A percentile compares a stretch with the other conserved stretches of the same genome.
phyloP scores from a whole-genome alignment of 208 protist genomes.

The Crithidia fasciculata region DNA sequence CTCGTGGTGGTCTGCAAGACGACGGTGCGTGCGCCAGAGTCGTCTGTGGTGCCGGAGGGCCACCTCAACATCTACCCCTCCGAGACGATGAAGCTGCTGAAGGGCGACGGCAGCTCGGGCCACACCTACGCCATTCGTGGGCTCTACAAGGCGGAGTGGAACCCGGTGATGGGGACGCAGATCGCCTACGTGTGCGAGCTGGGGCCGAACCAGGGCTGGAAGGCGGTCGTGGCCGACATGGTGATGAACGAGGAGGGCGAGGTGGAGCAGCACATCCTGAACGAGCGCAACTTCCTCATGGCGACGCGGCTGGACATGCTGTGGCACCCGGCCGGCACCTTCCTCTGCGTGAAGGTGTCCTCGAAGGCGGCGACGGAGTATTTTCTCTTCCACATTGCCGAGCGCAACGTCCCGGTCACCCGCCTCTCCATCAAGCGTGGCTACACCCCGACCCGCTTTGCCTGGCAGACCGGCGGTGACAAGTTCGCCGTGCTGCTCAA shows the following conservation, averaged over 20 bases:
- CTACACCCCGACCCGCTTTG: constrained; percentile 78
- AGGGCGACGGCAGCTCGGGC: constrained; percentile 43
- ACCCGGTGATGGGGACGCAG: constrained; percentile 75
- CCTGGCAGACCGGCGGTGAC: constrained; percentile 84
- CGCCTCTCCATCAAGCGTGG: constrained; percentile 75
- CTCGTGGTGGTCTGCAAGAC: constrained; percentile 84
- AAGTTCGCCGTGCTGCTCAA: constrained; percentile 85
- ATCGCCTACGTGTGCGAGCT: constrained; percentile 74
- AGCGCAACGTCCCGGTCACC: constrained; percentile 60
- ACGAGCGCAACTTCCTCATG: constrained; percentile 81
- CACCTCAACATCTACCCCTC: constrained; percentile 84
- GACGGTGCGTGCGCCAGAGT: constrained; percentile 46
- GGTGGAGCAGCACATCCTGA: constrained; percentile 73
- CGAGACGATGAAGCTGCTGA: constrained; percentile 75
- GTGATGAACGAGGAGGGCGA: constrained; percentile 72
- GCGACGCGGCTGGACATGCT: constrained; percentile 83
- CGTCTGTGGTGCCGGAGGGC: constrained; percentile 41
- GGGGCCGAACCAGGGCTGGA: constrained; percentile 74
- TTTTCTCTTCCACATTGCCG: constrained; percentile 76
- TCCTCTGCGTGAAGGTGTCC: constrained; percentile 81
- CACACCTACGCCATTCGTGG: constrained; percentile 77
- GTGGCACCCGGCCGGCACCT: constrained; percentile 88
- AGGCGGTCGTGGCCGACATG: constrained; percentile 79
- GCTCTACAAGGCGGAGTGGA: constrained; percentile 89
- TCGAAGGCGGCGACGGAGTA: constrained; percentile 75